Conservation (phyloP, 371 early-diverging fungal genomes). For the Mortierella sp. region DNA sequence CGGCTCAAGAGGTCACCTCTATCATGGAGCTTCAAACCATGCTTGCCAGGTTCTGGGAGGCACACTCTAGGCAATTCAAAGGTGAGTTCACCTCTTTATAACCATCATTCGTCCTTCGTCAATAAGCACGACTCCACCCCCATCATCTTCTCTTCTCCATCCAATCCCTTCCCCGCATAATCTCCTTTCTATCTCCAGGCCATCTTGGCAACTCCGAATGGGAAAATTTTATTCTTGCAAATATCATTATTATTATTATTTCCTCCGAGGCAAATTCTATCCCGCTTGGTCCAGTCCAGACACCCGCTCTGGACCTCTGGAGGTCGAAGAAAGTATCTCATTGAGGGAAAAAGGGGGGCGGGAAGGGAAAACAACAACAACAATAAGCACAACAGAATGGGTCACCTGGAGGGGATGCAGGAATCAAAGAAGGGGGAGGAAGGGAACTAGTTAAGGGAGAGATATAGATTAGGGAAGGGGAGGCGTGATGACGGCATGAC, state of each 20-base stretch:
- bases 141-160: background rate
- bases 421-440: background rate
- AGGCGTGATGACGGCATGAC: constrained; percentile 1
- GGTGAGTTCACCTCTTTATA: constrained; percentile 18
- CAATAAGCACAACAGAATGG: background rate
- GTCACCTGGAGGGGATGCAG: constrained; percentile 20
- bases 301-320: constrained; percentile 17
- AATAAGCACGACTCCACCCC: background rate
- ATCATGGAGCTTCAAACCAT: constrained; percentile 50
- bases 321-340: constrained; percentile 3
- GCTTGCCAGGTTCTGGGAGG: constrained; percentile 54
- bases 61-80: constrained; percentile 52
- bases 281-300: constrained; percentile 16
- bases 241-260: background rate
- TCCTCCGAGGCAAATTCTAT: constrained; percentile 11
- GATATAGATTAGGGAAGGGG: background rate
- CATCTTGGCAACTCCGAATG: constrained; percentile 2
- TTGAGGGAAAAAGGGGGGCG: constrained; percentile 6
- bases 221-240: constrained; percentile 10
- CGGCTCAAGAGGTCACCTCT: constrained; percentile 47
- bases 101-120: background rate
- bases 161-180: background rate
- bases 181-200: background rate
- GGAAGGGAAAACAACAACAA: constrained; percentile 3
- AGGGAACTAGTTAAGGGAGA: background rate